Conservation (phyloP, 2,329 filamentous ascomycete species). For the Exophiala aquamarina region DNA sequence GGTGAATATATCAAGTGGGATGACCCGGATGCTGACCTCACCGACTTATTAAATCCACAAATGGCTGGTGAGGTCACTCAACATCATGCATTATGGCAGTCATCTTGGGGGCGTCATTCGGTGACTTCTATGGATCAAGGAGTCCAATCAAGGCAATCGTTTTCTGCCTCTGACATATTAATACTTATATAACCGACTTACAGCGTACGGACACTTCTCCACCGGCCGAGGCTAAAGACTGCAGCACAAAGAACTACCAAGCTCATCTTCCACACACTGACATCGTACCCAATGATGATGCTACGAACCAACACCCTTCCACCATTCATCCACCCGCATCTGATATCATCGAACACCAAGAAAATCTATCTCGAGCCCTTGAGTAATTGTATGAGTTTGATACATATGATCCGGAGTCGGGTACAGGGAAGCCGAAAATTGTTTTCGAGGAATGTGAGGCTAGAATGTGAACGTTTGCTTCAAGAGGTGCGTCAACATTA, state of each 20-base stretch:
- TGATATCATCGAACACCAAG: conserved; percentile 28
- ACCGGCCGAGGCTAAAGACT: conserved; percentile 27
- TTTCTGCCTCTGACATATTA: conserved; percentile 18
- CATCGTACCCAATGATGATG: conserved; percentile 45
- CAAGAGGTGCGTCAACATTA: conserved; percentile 35
- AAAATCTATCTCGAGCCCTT: conserved; percentile 37
- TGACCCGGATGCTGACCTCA: conserved; percentile 25
- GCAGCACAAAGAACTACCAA: conserved; percentile 36
- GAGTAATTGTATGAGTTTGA: conserved; percentile 42
- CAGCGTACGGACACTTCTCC: conserved; percentile 31
- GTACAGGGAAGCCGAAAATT: conserved; percentile 39
- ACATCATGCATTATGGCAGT: background rate
- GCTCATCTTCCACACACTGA: conserved; percentile 42
- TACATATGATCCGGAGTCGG: conserved; percentile 40
- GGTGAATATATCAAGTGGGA: conserved; percentile 25
- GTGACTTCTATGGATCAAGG: background rate
- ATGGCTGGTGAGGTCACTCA: conserved; percentile 7
- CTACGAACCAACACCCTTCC: conserved; percentile 39
- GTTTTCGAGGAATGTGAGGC: conserved; percentile 46
- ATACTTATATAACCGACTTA: conserved; percentile 30
- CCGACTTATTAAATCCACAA: conserved; percentile 23
- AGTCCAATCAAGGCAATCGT: no score
- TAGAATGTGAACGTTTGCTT: conserved; percentile 43
- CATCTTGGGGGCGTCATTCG: background rate
- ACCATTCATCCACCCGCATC: conserved; percentile 43